Evolutionary conservation across 2,329 filamentous ascomycete species (phyloP).

Genomic region (Leptographium radiaticola): DNA sequence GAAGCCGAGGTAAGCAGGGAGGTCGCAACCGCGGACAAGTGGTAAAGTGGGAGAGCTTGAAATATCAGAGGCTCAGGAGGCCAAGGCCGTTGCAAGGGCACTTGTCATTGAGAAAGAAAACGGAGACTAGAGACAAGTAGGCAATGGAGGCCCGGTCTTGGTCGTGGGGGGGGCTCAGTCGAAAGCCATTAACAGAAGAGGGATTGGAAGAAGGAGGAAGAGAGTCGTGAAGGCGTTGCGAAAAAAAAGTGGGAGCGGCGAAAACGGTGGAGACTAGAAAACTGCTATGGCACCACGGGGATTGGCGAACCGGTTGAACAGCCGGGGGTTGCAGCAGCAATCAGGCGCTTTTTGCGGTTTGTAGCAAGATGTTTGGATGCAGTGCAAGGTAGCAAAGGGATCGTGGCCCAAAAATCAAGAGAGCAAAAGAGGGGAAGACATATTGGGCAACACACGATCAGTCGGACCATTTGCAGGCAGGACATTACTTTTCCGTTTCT

Average conservation of each 20-base stretch:
- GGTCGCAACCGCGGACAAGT: not conserved
- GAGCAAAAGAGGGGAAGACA: not conserved
- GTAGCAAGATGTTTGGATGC: not conserved
- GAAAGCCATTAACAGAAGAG: not conserved
- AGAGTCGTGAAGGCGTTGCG: not conserved
- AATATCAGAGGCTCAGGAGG: constrained; percentile 9
- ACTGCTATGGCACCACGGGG: not conserved
- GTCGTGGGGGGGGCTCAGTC: not conserved
- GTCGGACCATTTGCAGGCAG: constrained; percentile 1
- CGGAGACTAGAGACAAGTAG: not conserved
- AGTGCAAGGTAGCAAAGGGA: not conserved
- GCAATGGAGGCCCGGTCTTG: not conserved
- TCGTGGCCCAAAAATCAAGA: not conserved
- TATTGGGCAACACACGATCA: not conserved
- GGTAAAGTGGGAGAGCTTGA: constrained; percentile 6
- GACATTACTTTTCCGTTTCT: not conserved
- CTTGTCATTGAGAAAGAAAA: not conserved
- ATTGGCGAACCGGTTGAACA: not conserved
- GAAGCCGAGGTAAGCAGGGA: not conserved
- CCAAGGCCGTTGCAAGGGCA: not conserved
- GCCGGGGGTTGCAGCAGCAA: not conserved
- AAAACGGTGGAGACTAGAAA: not conserved
- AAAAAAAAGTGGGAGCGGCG: not conserved
- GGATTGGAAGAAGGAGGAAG: not conserved
- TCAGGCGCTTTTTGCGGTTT: not conserved